A percentile compares a stretch with the other conserved stretches of the same genome.
Conservation (phyloP, 73 alveolate genomes). For the Paramecium pentaurelia region DNA sequence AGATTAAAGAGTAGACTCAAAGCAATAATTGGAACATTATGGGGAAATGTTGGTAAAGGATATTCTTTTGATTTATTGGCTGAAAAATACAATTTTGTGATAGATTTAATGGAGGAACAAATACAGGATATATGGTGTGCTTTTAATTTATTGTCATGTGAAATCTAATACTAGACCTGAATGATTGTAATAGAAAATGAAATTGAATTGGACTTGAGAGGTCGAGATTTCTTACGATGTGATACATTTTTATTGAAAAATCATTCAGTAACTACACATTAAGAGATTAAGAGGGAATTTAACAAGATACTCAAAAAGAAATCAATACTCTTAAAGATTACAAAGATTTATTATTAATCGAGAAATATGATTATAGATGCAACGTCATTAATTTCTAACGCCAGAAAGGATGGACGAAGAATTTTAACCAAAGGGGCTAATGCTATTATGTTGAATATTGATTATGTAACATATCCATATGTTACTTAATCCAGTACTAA, state of each 20-base stretch:
- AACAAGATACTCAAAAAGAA: too few species aligned
- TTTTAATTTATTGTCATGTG: too few species aligned
- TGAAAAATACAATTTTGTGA: conserved; percentile 69
- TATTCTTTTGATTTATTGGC: conserved; percentile 94
- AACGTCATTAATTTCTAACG: conserved; percentile 62
- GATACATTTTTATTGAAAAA: too few species aligned
- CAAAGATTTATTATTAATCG: too few species aligned
- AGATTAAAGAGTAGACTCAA: conserved; percentile 69
- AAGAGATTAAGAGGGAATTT: too few species aligned
- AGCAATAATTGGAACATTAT: conserved; percentile 87
- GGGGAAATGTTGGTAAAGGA: conserved; percentile 99
- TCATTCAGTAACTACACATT: too few species aligned
- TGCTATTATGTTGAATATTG: conserved; percentile 94
- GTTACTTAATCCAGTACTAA: conserved; percentile 94
- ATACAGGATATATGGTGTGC: too few species aligned
- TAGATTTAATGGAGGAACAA: conserved; percentile 95
- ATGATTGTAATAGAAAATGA: too few species aligned
- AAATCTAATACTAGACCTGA: too few species aligned
- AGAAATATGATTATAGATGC: conserved; percentile 80
- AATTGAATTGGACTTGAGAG: too few species aligned
- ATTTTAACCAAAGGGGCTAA: conserved; percentile 95
- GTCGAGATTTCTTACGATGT: too few species aligned
- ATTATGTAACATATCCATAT: conserved; percentile 96
- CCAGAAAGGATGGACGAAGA: conserved; percentile 55
- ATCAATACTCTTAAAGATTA: too few species aligned